A percentile compares a stretch with the other conserved stretches of the same genome.
Conservation (phyloP, 805 yeast genomes). For the Ogataea methanolica region DNA sequence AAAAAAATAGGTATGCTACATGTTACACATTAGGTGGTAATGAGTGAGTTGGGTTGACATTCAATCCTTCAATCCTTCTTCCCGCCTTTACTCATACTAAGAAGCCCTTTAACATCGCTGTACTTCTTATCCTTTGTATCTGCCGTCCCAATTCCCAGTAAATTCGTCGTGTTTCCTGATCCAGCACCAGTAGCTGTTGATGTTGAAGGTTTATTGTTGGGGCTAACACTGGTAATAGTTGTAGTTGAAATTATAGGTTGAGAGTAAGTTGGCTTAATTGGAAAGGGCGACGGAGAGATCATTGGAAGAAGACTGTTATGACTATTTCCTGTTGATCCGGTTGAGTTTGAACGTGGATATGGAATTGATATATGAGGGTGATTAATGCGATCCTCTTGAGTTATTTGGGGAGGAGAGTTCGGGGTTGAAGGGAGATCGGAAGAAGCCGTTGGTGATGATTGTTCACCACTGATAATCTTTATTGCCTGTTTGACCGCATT, state of each 20-base stretch:
- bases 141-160: background rate
- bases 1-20: too few relatives aligned
- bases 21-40: too few relatives aligned
- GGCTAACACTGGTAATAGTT: background rate
- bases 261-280: constrained; percentile 18
- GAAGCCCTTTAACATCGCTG: constrained; percentile 10
- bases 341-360: background rate
- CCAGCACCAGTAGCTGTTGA: background rate
- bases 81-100: constrained; percentile 24
- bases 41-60: background rate
- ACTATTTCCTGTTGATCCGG: background rate
- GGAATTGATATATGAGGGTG: constrained; percentile 1
- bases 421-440: background rate
- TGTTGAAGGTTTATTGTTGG: background rate
- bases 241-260: constrained; percentile 14
- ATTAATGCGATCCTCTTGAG: background rate
- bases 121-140: constrained; percentile 13
- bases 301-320: background rate
- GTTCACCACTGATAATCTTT: constrained; percentile 16
- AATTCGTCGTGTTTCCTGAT: constrained; percentile 1
- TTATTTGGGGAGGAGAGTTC: background rate
- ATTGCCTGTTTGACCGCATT: constrained; percentile 22
- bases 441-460: background rate
- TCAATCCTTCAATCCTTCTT: constrained; percentile 28
- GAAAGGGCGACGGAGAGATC: constrained; percentile 12